Evolutionary conservation across 352 stramenopile species (phyloP), one percentile per base, ranked within the genome.

Genomic region (Pythium chondricola): DNA sequence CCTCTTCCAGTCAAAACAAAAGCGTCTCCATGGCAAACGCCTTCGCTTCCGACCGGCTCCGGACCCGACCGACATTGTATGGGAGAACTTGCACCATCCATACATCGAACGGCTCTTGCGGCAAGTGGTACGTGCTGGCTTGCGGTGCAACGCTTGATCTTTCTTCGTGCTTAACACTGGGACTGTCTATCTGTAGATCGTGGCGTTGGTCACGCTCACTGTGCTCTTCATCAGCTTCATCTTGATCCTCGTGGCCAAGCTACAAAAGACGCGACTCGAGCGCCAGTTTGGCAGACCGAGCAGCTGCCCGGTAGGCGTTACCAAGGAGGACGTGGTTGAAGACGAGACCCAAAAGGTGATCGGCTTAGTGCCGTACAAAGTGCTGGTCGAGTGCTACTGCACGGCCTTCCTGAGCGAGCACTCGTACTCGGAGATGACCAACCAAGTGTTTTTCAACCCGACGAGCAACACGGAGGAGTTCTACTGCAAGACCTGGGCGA

Each of bases 31-130:
- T 18, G 76, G 72, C 58, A 90, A 88, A 63, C 68, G 81, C 1
- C 63, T 93, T 35, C 73, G 65, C 14, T 90, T 93, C 47, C 65
- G 67, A 0, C 71, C 74, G 2, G 81, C 81, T 4, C 81, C 81
- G 0, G 76, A 93, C 36, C 81, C 81, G n/a, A 87, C 74, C 8
- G 81, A 93, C 43, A 86, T 93, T 26, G 76, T 89, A 24, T 93
- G 81, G 81, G 78, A 88, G 56, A 90, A 93, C 51, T 56, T 93
- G 6, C 78, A 90, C 43, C 61, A 88, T 32, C 48, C 81, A 11
- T 82, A 71, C 56, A 43, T 73, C 24, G 71, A 80, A 29, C 73
- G 81, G 4, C 10, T 83, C 21, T 53, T 86, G 8, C 75, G 81
- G n/a, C 73, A 88, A 61, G 10, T 80, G 35, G 75, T 87, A 58